A percentile compares a stretch with the other conserved stretches of the same genome.
These are phyloP conservation scores for Colletotrichum sp. DNA, from an alignment of 2,329 filamentous ascomycete species.

Conservation along the genomic window DNA sequence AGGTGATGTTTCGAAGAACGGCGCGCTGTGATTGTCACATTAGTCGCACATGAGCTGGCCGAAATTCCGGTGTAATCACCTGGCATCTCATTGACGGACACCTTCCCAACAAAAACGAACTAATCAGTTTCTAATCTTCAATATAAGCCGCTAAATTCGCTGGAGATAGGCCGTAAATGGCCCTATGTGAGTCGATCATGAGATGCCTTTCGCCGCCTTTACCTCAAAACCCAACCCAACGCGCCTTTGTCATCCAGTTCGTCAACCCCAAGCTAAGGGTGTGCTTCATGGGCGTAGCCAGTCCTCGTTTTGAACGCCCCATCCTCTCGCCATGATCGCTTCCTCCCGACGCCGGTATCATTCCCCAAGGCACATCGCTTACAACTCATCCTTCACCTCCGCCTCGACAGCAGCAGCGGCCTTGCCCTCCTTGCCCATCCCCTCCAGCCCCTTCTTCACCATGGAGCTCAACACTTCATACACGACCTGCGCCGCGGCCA, in stretches of 20 bases:
- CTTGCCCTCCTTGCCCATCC: constrained; percentile 38
- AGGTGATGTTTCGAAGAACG: neutral
- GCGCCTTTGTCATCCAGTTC: neutral
- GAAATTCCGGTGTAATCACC: neutral
- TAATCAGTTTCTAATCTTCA: neutral
- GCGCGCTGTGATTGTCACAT: neutral
- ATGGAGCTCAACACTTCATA: constrained; percentile 85
- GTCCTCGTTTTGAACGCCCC: neutral
- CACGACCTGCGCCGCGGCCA: constrained; percentile 83
- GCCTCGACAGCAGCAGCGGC: constrained; percentile 18
- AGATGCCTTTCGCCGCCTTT: neutral
- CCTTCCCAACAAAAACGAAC: neutral
- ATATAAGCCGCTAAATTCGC: neutral
- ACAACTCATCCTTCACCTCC: constrained; percentile 43
- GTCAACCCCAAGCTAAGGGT: neutral
- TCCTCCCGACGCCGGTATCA: neutral
- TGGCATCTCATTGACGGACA: neutral
- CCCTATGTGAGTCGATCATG: neutral
- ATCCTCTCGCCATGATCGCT: too few relatives aligned
- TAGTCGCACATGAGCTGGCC: neutral
- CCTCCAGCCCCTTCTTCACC: constrained; percentile 58
- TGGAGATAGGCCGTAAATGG: neutral
- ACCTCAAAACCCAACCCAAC: neutral
- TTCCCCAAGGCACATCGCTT: neutral
- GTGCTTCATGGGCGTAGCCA: neutral